These are phyloP conservation scores for Lactarius tabidus DNA, from an alignment of 768 basidiomycete genomes.

Conservation along the genomic window DNA sequence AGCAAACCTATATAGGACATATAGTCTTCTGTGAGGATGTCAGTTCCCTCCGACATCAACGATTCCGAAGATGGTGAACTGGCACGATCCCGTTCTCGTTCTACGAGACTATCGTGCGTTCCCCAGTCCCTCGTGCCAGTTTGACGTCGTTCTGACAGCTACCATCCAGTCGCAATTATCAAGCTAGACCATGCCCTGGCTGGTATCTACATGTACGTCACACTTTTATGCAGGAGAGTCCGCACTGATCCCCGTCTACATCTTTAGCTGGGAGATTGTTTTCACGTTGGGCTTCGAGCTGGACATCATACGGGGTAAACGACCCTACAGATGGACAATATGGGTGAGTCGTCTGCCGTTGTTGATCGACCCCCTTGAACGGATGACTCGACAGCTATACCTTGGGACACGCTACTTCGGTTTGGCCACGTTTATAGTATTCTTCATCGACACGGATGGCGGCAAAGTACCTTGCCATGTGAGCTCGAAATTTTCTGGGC, in stretches of 20 bases:
- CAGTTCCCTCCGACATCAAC: neutral
- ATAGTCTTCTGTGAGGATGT: neutral
- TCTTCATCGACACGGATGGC: neutral
- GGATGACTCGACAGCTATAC: conserved; percentile 13
- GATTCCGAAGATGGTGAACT: conserved; percentile 14
- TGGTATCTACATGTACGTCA: neutral
- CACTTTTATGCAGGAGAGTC: neutral
- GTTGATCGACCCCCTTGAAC: neutral
- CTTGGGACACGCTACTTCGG: conserved; percentile 14
- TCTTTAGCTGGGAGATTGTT: neutral
- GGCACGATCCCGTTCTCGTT: neutral
- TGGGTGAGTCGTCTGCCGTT: neutral
- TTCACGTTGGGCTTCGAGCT: neutral
- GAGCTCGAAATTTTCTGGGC: neutral
- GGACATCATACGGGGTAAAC: conserved; percentile 8
- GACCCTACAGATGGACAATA: conserved; percentile 5
- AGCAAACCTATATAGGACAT: neutral
- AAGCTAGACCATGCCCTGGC: neutral
- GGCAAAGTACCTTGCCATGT: neutral
- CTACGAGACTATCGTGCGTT: conserved; percentile 9
- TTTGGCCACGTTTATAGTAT: neutral
- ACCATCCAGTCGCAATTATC: neutral
- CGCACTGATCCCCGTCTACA: neutral
- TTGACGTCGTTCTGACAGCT: neutral
- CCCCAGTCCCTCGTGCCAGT: neutral